Evolutionary conservation across 2,329 filamentous ascomycete genomes (phyloP), one percentile per base, ranked within the genome.

Genomic region (Alternaria atra): DNA sequence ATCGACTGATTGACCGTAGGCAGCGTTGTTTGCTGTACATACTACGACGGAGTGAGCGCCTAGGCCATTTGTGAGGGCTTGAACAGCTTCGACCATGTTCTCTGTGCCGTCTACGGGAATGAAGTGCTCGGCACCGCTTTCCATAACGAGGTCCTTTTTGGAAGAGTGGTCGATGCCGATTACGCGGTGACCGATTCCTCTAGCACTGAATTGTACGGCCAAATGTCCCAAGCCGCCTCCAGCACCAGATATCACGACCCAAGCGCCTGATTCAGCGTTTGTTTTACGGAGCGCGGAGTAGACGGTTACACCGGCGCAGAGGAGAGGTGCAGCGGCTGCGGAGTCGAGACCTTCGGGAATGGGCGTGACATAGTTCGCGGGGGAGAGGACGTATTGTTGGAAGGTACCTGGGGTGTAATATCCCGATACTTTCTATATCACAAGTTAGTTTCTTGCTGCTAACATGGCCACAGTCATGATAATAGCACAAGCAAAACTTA

Each of bases 361-460:
- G 2, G 88, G 88, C 0, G 89, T 91, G 2, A 91, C 89, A 73
- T 91, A 91, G 77, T 85, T 84, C 3, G 89, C 89, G 9, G 87
- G 87, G 0, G 84, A 85, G 15, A 90, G 73, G 17, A 85, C 85
- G 70, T 91, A 91, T 78, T 91, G 88, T 73, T 91, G 89, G 73
- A 91, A 91, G n/a, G 89, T 91, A 37, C 89, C 89, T 0, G 89
- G 89, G 0, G 85, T 87, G 73, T 87, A 90, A 78, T 90, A 91
- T 5, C 89, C 89, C 0, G 85, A 88, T 50, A 91, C 69, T 77
- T 80, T 79, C 74, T 79, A 29, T 42, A 2, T 2, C 10, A 23
- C 8, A 9, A 10, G 29, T 57, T 5, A 57, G 47, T 57, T 37
- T 35, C 4, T 29, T 0, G 3, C 12, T 13, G 25, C 17, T 12